Percentiles rank a stretch among this genome's conserved stretches.
Conservation (phyloP, 345 rosid species). For the Heritiera littoralis region DNA sequence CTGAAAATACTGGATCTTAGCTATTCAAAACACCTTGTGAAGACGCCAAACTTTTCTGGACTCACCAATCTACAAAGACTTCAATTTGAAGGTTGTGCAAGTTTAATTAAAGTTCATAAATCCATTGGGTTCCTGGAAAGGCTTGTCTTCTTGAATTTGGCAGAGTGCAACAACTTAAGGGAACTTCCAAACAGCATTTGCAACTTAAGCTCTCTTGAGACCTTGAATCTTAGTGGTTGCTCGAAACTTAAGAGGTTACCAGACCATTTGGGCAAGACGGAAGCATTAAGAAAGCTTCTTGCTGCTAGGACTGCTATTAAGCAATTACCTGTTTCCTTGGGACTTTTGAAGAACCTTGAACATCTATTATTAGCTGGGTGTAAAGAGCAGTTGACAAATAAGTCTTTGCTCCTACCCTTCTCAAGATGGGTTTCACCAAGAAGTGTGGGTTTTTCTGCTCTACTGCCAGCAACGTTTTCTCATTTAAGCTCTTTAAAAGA, state of each 20-base stretch:
- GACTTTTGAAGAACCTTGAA: conserved; percentile 1
- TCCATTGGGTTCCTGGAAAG: not conserved
- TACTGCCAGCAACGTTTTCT: not conserved
- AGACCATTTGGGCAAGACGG: not conserved
- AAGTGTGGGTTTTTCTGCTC: not conserved
- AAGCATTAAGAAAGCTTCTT: not conserved
- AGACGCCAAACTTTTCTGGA: not conserved
- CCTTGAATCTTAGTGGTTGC: not conserved
- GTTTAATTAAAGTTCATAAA: not conserved
- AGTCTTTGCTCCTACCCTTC: not conserved
- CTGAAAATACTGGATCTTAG: not conserved
- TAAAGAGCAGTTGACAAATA: too few species aligned
- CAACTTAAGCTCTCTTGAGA: not conserved
- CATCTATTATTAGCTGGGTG: not conserved
- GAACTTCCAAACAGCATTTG: not conserved
- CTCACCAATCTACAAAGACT: not conserved
- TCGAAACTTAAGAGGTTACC: not conserved
- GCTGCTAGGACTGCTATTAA: not conserved
- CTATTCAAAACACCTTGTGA: not conserved
- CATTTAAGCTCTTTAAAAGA: not conserved
- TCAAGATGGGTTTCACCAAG: not conserved
- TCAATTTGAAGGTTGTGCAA: not conserved
- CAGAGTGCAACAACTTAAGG: not conserved
- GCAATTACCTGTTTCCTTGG: not conserved
- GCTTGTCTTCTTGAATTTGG: not conserved